A percentile compares a stretch with the other conserved stretches of the same genome.
phyloP scores from a whole-genome alignment of 2,329 filamentous ascomycete species.

The Penicillium sp. region DNA sequence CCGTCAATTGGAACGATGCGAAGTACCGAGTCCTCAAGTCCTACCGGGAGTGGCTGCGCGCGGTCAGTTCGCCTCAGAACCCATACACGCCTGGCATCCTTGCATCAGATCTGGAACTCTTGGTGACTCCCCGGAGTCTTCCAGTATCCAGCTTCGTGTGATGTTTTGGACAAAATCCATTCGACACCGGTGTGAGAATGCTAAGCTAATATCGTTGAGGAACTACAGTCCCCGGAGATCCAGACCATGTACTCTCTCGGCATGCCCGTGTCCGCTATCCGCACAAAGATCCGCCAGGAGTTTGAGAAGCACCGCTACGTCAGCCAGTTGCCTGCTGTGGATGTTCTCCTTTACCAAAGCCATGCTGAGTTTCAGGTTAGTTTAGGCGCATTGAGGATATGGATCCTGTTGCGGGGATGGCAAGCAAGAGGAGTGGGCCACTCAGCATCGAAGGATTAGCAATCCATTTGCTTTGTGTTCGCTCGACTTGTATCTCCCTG shows the following conservation, averaged over 20 bases:
- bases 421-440: background rate
- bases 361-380: slow-evolving; percentile 89
- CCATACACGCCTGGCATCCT: slow-evolving; percentile 6
- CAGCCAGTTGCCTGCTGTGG: slow-evolving; percentile 80
- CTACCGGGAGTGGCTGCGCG: slow-evolving; percentile 94
- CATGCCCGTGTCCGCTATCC: slow-evolving; percentile 79
- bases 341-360: slow-evolving; percentile 86
- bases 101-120: background rate
- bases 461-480: background rate
- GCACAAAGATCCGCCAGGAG: slow-evolving; percentile 92
- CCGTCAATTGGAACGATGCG: slow-evolving; percentile 84
- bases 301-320: slow-evolving; percentile 95
- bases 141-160: too few relatives aligned
- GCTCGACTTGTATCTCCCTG: too few relatives aligned
- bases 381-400: background rate
- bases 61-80: slow-evolving; percentile 62
- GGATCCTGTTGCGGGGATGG: background rate
- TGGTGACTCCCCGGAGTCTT: too few relatives aligned
- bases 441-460: background rate
- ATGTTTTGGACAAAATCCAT: too few relatives aligned
- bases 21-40: slow-evolving; percentile 79
- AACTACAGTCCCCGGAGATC: slow-evolving; percentile 80
- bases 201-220: slow-evolving; percentile 1
- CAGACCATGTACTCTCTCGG: slow-evolving; percentile 96
- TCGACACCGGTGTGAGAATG: too few relatives aligned